Evolutionary conservation across 2,329 filamentous ascomycete species (phyloP), one percentile per base, ranked within the genome.

Genomic region (Ophiostoma fasciatum): DNA sequence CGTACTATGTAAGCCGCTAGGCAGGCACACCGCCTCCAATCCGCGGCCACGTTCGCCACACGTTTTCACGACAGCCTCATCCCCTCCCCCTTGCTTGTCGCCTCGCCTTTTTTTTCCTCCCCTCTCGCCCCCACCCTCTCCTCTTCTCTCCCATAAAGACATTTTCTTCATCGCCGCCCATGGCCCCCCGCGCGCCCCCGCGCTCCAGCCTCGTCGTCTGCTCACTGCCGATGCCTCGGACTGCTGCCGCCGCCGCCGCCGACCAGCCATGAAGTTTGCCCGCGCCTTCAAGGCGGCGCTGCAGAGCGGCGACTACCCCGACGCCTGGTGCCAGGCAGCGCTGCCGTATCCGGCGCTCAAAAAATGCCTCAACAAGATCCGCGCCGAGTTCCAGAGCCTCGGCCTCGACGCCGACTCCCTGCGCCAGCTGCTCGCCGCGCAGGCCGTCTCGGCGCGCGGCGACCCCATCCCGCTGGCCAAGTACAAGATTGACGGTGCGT

Each of bases 331-430:
- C 33, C 67, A 78, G 30, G 76, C 74, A 20, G 83, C 84, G 33
- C 82, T 93, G 42, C 82, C 81, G 3, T 93, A 93, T 54, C 71
- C 78, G 30, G 73, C 84, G 55, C 69, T 93, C 38, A 93, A 93
- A 58, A 93, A 92, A 61, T 82, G 81, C 57, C 78, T 93, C 51
- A 88, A 87, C 52, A 78, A 77, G 51, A 77, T 92, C 33, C 72
- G 78, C 45, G 60, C 62, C 35, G 82, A 93, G 60, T 66, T 93
- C 35, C 60, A 65, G 28, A 65, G 68, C 23, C 60, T 88, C 12
- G 83, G 83, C 7, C 70, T 92, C 21, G 78, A 82, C 44, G 70
- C 71, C 5, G 67, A 77, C 9, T 84, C 78, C 2, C 60, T 92
- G 37, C 66, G 73, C 31, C 68, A 71, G 39, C 64, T 90, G 20